phyloP scores from a whole-genome alignment of 2,329 filamentous ascomycete genomes.

The Aspergillus japonicus region DNA sequence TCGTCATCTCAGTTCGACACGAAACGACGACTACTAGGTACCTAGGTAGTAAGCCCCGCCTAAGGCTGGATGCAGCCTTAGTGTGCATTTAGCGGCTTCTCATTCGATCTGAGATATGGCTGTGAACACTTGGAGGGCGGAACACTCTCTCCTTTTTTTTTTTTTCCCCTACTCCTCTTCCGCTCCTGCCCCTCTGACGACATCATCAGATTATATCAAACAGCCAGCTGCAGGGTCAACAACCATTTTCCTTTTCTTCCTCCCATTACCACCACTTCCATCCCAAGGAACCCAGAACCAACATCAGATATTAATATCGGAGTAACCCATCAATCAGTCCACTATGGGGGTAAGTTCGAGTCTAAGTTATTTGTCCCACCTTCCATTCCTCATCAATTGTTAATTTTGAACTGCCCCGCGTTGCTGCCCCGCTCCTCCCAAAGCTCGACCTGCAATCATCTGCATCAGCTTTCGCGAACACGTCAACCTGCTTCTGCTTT shows the following conservation, averaged over 20 bases:
- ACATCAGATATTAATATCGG: background rate
- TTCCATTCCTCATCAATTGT: background rate
- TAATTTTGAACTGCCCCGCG: conserved; percentile 6
- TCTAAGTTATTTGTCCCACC: background rate
- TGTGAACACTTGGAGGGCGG: background rate
- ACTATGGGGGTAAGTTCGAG: background rate
- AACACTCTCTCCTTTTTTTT: background rate
- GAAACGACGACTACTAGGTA: background rate
- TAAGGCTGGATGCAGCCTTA: background rate
- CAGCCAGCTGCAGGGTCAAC: background rate
- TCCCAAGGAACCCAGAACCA: background rate
- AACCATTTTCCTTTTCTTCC: background rate
- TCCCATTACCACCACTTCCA: background rate
- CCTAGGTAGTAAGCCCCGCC: background rate
- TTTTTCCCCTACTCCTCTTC: background rate
- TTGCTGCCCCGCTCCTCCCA: conserved; percentile 6
- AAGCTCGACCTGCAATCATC: background rate
- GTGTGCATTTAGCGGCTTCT: background rate
- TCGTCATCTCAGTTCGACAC: background rate
- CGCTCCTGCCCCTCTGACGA: background rate
- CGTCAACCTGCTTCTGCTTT: background rate
- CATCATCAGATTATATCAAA: background rate
- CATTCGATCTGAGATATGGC: background rate
- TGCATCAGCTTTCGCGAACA: background rate
- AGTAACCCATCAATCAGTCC: background rate